These are phyloP conservation scores for Colletotrichum camelliae DNA, from an alignment of 2,329 filamentous ascomycete species.

Conservation along the genomic window DNA sequence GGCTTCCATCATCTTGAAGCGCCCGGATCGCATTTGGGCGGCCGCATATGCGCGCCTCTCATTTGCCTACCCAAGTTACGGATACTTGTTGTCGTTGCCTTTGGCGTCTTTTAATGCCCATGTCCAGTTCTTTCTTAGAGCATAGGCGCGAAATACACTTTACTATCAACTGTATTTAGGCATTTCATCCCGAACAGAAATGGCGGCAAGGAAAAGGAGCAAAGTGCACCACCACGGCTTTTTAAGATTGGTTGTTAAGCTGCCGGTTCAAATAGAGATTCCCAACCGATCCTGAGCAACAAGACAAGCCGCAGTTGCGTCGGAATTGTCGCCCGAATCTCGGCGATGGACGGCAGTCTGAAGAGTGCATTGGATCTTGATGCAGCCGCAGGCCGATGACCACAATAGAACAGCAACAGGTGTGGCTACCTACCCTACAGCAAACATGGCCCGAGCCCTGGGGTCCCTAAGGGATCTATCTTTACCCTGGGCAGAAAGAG, in stretches of 20 bases:
- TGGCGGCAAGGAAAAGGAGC: background rate
- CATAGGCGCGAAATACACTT: background rate
- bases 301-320: background rate
- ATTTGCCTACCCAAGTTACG: background rate
- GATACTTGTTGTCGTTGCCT: no score
- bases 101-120: background rate
- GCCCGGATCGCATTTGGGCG: background rate
- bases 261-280: background rate
- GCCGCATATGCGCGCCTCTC: background rate
- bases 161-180: background rate
- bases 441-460: background rate
- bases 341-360: background rate
- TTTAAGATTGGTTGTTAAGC: background rate
- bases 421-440: background rate
- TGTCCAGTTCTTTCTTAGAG: background rate
- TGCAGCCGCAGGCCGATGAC: background rate
- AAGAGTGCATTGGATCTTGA: background rate
- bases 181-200: background rate
- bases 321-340: slow-evolving; percentile 9
- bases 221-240: background rate
- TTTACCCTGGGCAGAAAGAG: background rate
- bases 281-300: background rate
- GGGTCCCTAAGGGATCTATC: background rate
- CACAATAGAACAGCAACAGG: background rate
- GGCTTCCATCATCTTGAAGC: background rate